Conservation (phyloP, 495 filamentous ascomycete genomes). For the Cudoniella acicularis region DNA sequence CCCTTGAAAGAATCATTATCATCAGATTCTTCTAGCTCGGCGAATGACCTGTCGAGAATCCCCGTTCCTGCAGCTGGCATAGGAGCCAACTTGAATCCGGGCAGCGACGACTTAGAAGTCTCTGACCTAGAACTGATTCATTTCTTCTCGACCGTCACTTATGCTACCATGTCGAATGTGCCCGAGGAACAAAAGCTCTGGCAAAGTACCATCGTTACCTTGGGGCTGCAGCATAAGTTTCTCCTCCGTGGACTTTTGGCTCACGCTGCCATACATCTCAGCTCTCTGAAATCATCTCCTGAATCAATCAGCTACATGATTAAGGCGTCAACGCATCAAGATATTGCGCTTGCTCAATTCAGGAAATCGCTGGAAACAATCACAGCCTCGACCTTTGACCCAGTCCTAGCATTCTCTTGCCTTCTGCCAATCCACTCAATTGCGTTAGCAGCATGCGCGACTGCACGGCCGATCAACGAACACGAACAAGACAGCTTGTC, state of each 20-base stretch:
- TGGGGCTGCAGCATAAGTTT: conserved; percentile 45
- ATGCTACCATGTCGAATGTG: neutral
- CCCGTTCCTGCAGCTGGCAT: too few species aligned
- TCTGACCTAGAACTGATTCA: neutral
- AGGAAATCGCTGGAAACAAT: neutral
- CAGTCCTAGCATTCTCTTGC: conserved; percentile 1
- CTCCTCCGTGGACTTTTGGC: conserved; percentile 47
- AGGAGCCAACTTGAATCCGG: too few species aligned
- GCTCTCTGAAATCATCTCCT: neutral
- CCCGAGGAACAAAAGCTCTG: neutral
- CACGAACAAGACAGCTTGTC: neutral
- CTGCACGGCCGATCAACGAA: neutral
- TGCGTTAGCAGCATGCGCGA: neutral
- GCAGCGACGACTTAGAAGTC: too few species aligned
- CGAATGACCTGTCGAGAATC: too few species aligned
- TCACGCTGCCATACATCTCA: conserved; percentile 25
- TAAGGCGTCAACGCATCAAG: conserved; percentile 3
- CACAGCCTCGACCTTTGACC: neutral
- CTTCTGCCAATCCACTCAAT: neutral
- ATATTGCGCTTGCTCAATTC: conserved; percentile 3
- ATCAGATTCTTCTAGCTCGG: too few species aligned
- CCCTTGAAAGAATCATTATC: too few species aligned
- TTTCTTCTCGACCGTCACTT: neutral
- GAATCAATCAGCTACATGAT: neutral
- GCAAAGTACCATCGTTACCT: neutral